Base-by-base conservation (phyloP, 768 basidiomycete species). In the Trametes maxima region DNA sequence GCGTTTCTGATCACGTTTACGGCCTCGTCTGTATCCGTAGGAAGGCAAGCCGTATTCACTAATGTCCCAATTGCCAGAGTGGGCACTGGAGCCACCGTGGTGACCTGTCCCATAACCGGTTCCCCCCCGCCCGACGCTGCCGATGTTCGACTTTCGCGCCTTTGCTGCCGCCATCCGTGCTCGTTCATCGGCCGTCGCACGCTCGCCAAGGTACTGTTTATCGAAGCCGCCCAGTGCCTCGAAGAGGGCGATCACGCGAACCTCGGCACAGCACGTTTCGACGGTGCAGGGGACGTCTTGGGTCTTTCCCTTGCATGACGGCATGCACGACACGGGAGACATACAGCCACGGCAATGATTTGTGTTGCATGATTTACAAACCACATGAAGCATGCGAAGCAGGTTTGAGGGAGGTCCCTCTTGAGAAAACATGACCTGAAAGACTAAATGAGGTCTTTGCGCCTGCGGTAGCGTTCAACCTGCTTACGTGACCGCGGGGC, bases 301-400 rank as follows among this genome's bases (percentile, higher is more conserved):
- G 12, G 75, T 75, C 64, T 64, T 67, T 12, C 82, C 81, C 71
- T 77, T 79, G 69, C 83, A 85, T 1, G 72, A 67, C 13, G 62
- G 40, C 6, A 73, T 63, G 65, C 83, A 85, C 42, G 61, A 39
- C 22, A 79, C 40, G 4, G 74, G 70, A 13, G 65, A 68, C 66
- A 81, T 78, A 68, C 83, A 85, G 11, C 82, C 82, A 54, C 83
- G 71, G 68, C 83, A 83, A 60, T 82, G 76, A 48, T 75, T 78
- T 2, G 74, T 78, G 7, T 72, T 69, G 71, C 83, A 85, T 0
- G 73, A 68, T 17, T 67, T 51, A 69, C 83, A 84, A 3, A 72
- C 65, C 0, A 75, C 77, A 61, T 84, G 83, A 10, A 84, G 74
- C 8, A 83, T 70, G 42, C 71, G 28, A 1, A 71, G n/a, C 11